phyloP scores from a whole-genome alignment of 2,329 filamentous ascomycete species.

The Alternaria sp. region DNA sequence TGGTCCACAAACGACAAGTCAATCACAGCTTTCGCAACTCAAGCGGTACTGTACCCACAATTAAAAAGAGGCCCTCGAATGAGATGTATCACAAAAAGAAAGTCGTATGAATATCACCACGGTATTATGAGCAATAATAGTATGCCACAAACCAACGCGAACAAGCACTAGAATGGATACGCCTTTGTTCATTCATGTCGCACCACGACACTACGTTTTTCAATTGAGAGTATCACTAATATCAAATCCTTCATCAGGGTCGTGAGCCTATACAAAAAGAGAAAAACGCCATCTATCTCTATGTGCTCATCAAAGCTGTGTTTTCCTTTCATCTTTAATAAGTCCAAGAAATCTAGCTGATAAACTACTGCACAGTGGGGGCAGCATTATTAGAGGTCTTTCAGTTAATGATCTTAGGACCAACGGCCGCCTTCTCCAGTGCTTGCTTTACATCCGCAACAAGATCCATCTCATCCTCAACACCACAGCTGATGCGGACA shows the following conservation, averaged over 20 bases:
- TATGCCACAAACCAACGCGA: no score
- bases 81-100: no score
- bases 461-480: conserved; percentile 89
- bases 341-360: neutral
- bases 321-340: neutral
- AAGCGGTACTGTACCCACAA: no score
- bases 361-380: neutral
- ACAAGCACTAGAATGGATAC: neutral
- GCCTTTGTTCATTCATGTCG: neutral
- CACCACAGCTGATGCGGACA: conserved; percentile 89
- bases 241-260: conserved; percentile 4
- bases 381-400: conserved; percentile 7
- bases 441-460: conserved; percentile 83
- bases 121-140: no score
- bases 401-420: conserved; percentile 51
- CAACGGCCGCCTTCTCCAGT: conserved; percentile 75
- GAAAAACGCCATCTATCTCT: conserved; percentile 8
- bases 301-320: conserved; percentile 4
- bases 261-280: conserved; percentile 1
- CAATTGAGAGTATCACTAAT: neutral
- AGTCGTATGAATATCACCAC: no score
- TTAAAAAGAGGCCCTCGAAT: neutral
- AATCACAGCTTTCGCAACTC: neutral
- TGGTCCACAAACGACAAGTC: neutral
- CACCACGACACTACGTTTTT: neutral